A percentile compares a stretch with the other conserved stretches of the same genome.
Conservation (phyloP, 2,329 filamentous ascomycete genomes). For the Phoma herbarum region DNA sequence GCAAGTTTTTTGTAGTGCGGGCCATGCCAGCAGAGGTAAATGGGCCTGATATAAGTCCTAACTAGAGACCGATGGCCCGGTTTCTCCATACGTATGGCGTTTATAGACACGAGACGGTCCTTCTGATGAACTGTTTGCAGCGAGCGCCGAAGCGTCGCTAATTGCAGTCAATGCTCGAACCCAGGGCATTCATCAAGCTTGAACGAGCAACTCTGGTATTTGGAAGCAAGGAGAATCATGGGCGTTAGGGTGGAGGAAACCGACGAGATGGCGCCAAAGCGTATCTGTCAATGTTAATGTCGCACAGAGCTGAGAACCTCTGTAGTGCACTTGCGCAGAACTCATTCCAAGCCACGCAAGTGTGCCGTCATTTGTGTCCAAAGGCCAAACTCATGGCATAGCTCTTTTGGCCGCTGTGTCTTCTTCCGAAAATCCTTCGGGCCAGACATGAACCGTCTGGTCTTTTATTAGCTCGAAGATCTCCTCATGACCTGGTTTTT, state of each 20-base stretch:
- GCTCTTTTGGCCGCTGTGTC: background rate
- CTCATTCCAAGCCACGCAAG: background rate
- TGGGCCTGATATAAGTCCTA: background rate
- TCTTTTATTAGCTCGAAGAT: conserved; percentile 1
- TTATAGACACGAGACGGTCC: background rate
- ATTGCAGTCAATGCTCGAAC: background rate
- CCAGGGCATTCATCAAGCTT: background rate
- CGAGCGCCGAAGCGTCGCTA: background rate
- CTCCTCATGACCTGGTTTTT: background rate
- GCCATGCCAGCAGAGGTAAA: background rate
- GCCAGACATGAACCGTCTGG: conserved; percentile 1
- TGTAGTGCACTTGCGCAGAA: background rate
- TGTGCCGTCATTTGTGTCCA: background rate
- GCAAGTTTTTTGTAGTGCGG: background rate
- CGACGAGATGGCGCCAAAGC: too few species aligned
- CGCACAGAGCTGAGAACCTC: too few species aligned
- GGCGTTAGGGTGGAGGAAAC: too few species aligned
- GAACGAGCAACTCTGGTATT: too few species aligned
- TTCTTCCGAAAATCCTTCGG: background rate
- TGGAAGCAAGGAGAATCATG: too few species aligned
- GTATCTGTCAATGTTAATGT: too few species aligned
- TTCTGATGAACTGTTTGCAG: background rate
- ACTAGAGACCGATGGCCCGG: background rate
- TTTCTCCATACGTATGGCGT: background rate
- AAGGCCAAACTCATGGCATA: background rate